Evolutionary conservation across 1,139 yeast genomes (phyloP).

Genomic region (Candida glucosophila): DNA sequence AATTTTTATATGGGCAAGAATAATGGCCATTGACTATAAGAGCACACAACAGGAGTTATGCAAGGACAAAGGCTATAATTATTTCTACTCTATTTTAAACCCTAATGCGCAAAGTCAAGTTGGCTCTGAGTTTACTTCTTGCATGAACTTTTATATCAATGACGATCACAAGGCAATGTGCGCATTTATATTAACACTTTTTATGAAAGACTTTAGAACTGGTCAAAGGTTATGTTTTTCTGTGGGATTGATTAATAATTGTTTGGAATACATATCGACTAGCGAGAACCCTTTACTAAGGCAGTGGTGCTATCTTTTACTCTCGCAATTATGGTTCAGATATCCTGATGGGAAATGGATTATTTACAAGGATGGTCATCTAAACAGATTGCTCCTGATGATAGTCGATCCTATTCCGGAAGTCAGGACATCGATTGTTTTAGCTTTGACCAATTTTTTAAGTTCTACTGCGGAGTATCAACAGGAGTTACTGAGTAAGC

Average conservation of each 20-base stretch:
- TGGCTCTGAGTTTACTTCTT: constrained; percentile 14
- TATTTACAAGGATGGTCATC: constrained; percentile 57
- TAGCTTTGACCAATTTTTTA: constrained; percentile 66
- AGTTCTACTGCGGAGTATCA: constrained; percentile 28
- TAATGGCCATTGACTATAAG: constrained; percentile 88
- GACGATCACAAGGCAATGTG: constrained; percentile 91
- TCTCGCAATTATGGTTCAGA: constrained; percentile 69
- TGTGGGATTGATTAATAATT: constrained; percentile 60
- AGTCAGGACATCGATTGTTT: constrained; percentile 76
- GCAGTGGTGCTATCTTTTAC: constrained; percentile 82
- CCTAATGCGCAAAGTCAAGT: constrained; percentile 19
- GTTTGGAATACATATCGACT: constrained; percentile 56
- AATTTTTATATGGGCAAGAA: constrained; percentile 95
- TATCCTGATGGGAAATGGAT: constrained; percentile 73
- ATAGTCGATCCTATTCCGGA: constrained; percentile 91
- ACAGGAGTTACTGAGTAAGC: too few species aligned
- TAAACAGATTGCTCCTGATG: constrained; percentile 47
- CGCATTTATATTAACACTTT: constrained; percentile 78
- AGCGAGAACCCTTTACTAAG: constrained; percentile 80
- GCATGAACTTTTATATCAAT: constrained; percentile 27
- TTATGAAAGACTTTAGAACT: constrained; percentile 67
- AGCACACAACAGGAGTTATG: constrained; percentile 88
- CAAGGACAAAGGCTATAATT: constrained; percentile 85
- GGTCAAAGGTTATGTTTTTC: constrained; percentile 80
- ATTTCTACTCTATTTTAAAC: constrained; percentile 68